Conservation (phyloP, 805 yeast genomes). For the Priceomyces fermenticarens region DNA sequence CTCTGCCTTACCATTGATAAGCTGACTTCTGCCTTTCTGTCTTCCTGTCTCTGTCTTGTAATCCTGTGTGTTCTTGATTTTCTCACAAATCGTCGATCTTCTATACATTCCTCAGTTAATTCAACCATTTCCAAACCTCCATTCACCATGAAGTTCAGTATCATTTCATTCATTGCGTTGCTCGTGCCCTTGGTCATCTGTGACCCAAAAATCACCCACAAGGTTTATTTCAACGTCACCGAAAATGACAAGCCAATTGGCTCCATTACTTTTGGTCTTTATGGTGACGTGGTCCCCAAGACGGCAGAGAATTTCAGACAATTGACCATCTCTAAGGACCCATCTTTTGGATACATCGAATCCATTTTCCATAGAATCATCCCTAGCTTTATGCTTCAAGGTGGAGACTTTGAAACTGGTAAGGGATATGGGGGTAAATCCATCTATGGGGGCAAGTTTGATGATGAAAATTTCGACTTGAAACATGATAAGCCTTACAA, state of each 20-base stretch:
- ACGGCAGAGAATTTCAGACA: constrained; percentile 88
- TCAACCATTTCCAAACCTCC: too few species aligned
- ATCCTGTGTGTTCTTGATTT: too few species aligned
- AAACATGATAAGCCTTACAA: constrained; percentile 69
- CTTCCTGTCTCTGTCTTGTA: too few species aligned
- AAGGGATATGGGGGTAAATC: constrained; percentile 80
- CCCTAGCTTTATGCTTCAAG: constrained; percentile 75
- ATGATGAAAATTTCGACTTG: constrained; percentile 72
- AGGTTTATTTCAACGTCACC: constrained; percentile 80
- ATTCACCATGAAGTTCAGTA: too few species aligned
- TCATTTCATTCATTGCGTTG: too few species aligned
- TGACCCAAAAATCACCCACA: constrained; percentile 62
- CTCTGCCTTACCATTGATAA: too few species aligned
- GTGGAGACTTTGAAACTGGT: constrained; percentile 78
- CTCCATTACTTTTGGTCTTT: constrained; percentile 80
- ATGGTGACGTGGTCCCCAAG: constrained; percentile 59
- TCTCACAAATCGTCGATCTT: too few species aligned
- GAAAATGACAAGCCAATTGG: constrained; percentile 80
- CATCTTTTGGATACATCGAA: constrained; percentile 58
- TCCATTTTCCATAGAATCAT: constrained; percentile 74
- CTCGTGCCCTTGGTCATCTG: constrained; percentile 8
- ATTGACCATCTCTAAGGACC: constrained; percentile 60
- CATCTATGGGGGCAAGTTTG: constrained; percentile 68
- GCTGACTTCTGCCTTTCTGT: too few species aligned
- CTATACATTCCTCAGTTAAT: too few species aligned